Conservation (phyloP, 306 rosid genomes). For the Biancaea sappan region DNA sequence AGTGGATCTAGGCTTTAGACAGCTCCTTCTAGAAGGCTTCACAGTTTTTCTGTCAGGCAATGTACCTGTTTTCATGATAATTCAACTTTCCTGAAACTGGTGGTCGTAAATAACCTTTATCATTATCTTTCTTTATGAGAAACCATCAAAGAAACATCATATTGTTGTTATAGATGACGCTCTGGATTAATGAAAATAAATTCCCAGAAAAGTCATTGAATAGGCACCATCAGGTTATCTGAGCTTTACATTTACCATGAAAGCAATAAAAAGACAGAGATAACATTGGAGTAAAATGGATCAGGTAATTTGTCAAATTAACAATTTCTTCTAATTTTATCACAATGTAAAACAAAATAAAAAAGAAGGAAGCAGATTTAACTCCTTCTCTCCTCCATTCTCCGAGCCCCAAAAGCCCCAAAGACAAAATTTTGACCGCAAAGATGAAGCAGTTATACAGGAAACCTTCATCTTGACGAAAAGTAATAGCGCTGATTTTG, state of each 20-base stretch:
- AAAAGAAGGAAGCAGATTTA: too few relatives aligned
- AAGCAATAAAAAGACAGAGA: neutral
- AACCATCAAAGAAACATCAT: neutral
- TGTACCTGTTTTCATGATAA: slow-evolving; percentile 46
- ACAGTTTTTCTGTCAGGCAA: slow-evolving; percentile 30
- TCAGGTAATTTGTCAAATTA: neutral
- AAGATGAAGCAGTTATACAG: too few relatives aligned
- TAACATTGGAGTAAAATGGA: neutral
- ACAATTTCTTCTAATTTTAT: neutral
- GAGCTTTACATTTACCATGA: slow-evolving; percentile 11
- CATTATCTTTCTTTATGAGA: neutral
- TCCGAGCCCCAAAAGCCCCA: too few relatives aligned
- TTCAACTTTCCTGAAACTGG: slow-evolving; percentile 38
- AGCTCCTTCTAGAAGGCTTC: slow-evolving; percentile 47
- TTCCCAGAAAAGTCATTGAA: slow-evolving; percentile 9
- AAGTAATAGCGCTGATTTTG: too few relatives aligned
- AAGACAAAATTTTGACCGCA: too few relatives aligned
- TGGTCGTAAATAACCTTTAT: neutral
- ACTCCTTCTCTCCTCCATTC: too few relatives aligned
- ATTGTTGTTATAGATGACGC: neutral
- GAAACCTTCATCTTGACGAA: too few relatives aligned
- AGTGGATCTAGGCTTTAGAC: slow-evolving; percentile 25
- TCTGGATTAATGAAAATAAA: neutral
- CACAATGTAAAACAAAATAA: too few relatives aligned
- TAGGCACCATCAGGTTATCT: slow-evolving; percentile 15